Base-by-base conservation (phyloP, 768 basidiomycete species). In the Podaxis pistillaris region DNA sequence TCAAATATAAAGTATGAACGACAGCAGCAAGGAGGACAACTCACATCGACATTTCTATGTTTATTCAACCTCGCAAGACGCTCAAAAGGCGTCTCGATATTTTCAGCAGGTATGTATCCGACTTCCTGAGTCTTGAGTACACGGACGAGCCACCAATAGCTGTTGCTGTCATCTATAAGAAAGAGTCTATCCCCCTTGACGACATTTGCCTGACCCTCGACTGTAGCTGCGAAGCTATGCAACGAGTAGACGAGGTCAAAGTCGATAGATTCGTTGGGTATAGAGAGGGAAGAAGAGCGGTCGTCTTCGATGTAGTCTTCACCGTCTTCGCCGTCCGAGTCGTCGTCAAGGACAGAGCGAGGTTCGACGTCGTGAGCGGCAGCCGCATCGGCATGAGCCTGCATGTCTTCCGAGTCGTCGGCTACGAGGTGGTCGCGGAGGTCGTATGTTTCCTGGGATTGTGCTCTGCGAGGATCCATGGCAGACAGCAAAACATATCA, bases 131-230 rank as follows among this genome's bases (percentile, higher is more conserved):
- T 98, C 79, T 98, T 98, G 66, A 99, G 87, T 8, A 99, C 97
- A 52, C 95, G 87, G 7, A 99, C 96, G 55, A 98, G 91, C 97
- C 97, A 98, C 97, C 97, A 98, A 78, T 99, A 99, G 75, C 93
- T 94, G 75, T 99, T 98, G 62, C 90, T 94, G 74, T 99, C 97
- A 77, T 99, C 97, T 85, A 98, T 94, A 49, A 99, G 81, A 72
- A 94, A 89, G 51, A 99, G 83, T 65, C 92, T 93, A 81, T 99
- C 96, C 26, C 97, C 97, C 76, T 98, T 98, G 74, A 97, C 93
- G 66, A 99, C 97, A 67, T 93, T 97, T 2, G 97, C 97, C 77
- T 99, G 97, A 26, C 97, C 97, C 70, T 98, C 96, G 38, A 98
- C 96, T 0, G 97, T 98, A 0, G 97, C 97, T 3, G 95, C 91